Base-by-base conservation (phyloP, 2,329 filamentous ascomycete species). In the Eutypella sp. region DNA sequence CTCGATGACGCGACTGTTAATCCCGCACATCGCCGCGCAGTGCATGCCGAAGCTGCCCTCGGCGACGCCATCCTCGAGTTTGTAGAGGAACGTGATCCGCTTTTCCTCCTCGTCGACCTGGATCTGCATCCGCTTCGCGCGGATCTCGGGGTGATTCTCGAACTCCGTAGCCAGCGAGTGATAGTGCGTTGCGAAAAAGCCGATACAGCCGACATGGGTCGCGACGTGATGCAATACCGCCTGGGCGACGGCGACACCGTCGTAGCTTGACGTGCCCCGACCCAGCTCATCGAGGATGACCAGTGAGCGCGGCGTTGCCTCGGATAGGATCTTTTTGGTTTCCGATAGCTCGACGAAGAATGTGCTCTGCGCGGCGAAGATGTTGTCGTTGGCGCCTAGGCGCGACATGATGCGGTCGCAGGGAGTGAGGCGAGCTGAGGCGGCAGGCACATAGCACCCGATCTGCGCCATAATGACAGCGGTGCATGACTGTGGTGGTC, bases 11-110 rank as follows among this genome's bases (percentile, higher is more conserved):
- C 84, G 84, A 38, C 74, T 73, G 0, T 89, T 82, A 52, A 99
- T 97, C 1, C 93, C 93, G 58, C 93, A 99, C 93, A 99, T 99
- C 49, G 89, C 85, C 1, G 93, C 93, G 63, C 93, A 99, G 66
- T 99, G 93, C 93, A 99, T 99, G 58, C 93, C 93, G 61, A 97
- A 99, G 60, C 89, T 95, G 15, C 93, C 93, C 66, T 97, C 91
- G 0, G 93, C 93, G 9, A 97, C 89, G 2, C 93, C 93, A 13
- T 89, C 81, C 67, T 97, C 93, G 0, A 99, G 79, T 60, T 89
- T 91, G 71, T 99, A 99, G 45, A 99, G 66, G 70, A 99, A 99
- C 0, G 92, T 96, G n/a, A 99, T 84, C n/a, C 84, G 82, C 20
- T 89, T 80, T 47, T 89, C 79, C 40, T 77, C 79, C 4, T 93